Evolutionary conservation across 2,329 filamentous ascomycete species (phyloP), one percentile per base, ranked within the genome.

Genomic region (Septoria linicola): DNA sequence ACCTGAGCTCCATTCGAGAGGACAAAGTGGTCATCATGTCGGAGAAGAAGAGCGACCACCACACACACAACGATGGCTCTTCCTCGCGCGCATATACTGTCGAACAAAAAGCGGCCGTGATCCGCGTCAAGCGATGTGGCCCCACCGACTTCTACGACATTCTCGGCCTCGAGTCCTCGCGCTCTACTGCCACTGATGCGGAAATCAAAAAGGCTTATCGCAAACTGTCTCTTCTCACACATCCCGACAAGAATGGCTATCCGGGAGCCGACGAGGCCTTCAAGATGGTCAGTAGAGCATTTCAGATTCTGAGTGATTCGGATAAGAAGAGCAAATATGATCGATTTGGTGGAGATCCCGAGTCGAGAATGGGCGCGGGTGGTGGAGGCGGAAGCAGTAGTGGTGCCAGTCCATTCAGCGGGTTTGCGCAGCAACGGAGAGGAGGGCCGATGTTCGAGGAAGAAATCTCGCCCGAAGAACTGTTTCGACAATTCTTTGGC

Each of bases 151-250:
- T 95, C 72, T 99, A 99, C 76, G 93, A 97, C 69, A 97, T 99
- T 62, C 75, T 99, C 25, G 84, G 84, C 17, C 73, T 96, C 41
- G 80, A 85, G 62, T 76, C 77, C 57, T 76, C 85, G 32, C 79
- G 80, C 62, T 74, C 78, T 51, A 81, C 83, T 16, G 85, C 82
- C 64, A 83, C 83, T 41, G 92, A 97, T 62, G 72, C 78, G 56
- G 92, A 97, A 66, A 90, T 99, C 68, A 99, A 97, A 72, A 97
- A 97, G 76, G 92, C 93, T 5, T 99, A 99, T 74, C 83, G 92
- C 66, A 97, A 96, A 74, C 80, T 95, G 69, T 93, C 88, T 68
- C 76, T 99, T 65, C 79, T 97, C 66, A 99, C 93, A 53, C 93
- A 99, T 77, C 93, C 93, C 58, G 93, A 99, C 77, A 99, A 99